Percentiles rank a stretch among this genome's conserved stretches.
Evolutionary conservation across 345 rosid genomes (phyloP).

Genomic region (Rubroshorea leprosula): DNA sequence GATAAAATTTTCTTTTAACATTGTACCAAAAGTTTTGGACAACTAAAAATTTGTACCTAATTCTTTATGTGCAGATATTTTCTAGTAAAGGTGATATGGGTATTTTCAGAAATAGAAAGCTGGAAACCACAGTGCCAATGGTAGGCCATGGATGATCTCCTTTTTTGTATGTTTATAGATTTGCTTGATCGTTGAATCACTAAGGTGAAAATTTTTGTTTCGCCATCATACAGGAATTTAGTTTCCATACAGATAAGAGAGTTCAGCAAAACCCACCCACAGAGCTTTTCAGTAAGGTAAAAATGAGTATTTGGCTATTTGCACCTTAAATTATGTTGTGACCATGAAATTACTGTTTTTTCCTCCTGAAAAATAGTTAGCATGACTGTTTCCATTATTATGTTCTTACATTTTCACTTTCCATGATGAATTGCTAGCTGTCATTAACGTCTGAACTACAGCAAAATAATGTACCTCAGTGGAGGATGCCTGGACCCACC

Average conservation of each 20-base stretch:
- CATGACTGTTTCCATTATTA: background rate
- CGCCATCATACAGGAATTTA: constrained; percentile 59
- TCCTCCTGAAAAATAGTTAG: no score
- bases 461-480: constrained; percentile 38
- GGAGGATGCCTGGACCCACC: constrained; percentile 31
- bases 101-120: constrained; percentile 57
- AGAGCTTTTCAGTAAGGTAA: constrained; percentile 91
- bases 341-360: background rate
- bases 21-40: background rate
- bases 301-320: background rate
- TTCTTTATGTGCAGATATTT: constrained; percentile 52
- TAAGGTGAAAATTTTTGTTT: constrained; percentile 9
- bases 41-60: background rate
- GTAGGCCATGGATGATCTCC: constrained; percentile 30
- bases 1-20: constrained; percentile 15
- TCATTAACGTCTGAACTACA: constrained; percentile 55
- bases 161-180: background rate
- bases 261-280: constrained; percentile 54
- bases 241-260: constrained; percentile 55
- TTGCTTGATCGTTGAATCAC: constrained; percentile 10
- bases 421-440: constrained; percentile 39
- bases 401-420: constrained; percentile 5
- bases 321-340: background rate
- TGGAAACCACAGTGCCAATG: constrained; percentile 70
- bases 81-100: constrained; percentile 82